Evolutionary conservation across 2,329 filamentous ascomycete species (phyloP).

Genomic region (Alternaria angustiovoidea): DNA sequence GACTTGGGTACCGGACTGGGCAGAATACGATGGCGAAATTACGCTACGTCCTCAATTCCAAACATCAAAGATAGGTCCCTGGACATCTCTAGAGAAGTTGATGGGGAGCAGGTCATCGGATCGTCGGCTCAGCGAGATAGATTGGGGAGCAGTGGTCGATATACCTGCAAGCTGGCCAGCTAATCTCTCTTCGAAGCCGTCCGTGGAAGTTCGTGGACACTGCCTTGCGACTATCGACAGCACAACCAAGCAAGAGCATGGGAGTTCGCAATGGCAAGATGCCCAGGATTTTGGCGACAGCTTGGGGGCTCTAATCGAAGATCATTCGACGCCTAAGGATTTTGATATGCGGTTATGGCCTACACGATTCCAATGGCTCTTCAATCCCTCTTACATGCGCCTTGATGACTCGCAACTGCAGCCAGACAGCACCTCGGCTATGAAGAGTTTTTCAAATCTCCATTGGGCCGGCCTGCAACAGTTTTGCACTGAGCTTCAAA

Average conservation of each 20-base stretch:
- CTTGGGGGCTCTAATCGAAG: slow-evolving; percentile 4
- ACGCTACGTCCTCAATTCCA: slow-evolving; percentile 17
- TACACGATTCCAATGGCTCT: slow-evolving; percentile 13
- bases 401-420: neutral
- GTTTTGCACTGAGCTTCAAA: slow-evolving; percentile 16
- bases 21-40: slow-evolving; percentile 1
- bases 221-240: slow-evolving; percentile 19
- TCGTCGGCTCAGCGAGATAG: slow-evolving; percentile 3
- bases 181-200: neutral
- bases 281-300: slow-evolving; percentile 6
- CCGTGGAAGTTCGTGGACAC: slow-evolving; percentile 12
- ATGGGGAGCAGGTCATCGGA: neutral
- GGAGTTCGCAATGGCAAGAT: slow-evolving; percentile 4
- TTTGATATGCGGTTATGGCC: slow-evolving; percentile 12
- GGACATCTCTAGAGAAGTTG: slow-evolving; percentile 17
- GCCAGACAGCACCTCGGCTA: neutral
- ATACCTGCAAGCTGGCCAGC: slow-evolving; percentile 9
- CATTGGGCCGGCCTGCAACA: slow-evolving; percentile 5
- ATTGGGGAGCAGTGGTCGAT: slow-evolving; percentile 9
- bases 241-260: neutral
- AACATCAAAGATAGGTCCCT: slow-evolving; percentile 13
- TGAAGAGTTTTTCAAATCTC: neutral
- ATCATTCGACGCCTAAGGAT: neutral
- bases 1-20: slow-evolving; percentile 25
- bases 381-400: slow-evolving; percentile 7